Conservation (phyloP, 2,329 filamentous ascomycete genomes). For the Pseudogymnoascus sp. region DNA sequence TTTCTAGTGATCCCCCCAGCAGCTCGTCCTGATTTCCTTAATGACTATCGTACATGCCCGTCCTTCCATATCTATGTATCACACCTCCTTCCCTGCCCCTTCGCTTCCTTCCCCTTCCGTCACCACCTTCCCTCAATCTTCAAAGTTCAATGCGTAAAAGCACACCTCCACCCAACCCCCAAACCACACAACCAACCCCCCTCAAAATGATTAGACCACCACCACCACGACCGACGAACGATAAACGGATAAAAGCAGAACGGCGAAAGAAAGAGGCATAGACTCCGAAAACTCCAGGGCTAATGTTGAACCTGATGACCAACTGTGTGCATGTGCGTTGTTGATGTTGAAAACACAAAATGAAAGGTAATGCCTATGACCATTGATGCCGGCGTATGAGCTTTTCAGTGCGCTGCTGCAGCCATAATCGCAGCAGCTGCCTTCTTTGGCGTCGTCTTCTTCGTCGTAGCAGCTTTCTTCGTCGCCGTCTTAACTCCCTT, state of each 20-base stretch:
- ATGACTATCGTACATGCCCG: no score
- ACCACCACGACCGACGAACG: not conserved
- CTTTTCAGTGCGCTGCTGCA: not conserved
- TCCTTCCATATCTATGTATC: no score
- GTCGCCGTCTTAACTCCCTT: not conserved
- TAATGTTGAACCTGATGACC: conserved; percentile 1
- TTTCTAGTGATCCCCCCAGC: no score
- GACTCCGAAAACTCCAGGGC: conserved; percentile 4
- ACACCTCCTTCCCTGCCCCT: no score
- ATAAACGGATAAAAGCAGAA: not conserved
- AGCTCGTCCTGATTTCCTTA: no score
- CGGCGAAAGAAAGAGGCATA: not conserved
- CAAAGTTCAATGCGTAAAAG: no score
- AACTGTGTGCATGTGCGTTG: not conserved
- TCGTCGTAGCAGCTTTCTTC: not conserved
- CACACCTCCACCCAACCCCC: no score
- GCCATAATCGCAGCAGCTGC: not conserved
- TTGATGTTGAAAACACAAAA: not conserved
- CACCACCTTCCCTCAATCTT: no score
- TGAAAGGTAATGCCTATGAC: not conserved
- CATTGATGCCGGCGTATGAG: no score
- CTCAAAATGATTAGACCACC: no score
- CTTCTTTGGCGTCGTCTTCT: not conserved
- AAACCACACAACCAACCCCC: not conserved
- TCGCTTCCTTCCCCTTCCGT: no score